Conservation (phyloP, 2,329 filamentous ascomycete species). For the Fusarium guadeloupense region DNA sequence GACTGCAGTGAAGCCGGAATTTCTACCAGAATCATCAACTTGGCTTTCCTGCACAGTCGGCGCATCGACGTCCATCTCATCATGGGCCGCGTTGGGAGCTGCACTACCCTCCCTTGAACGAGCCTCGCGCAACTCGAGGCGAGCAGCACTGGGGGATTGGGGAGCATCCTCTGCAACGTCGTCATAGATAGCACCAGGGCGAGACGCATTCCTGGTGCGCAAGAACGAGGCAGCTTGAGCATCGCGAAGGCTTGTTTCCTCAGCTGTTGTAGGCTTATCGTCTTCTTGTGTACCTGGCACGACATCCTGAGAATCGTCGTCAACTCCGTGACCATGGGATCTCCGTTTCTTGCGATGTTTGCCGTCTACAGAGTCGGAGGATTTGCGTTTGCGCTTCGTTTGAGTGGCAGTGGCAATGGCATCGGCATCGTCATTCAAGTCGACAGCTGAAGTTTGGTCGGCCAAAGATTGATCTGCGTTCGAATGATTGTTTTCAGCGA, state of each 20-base stretch:
- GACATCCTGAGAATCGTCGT: constrained; percentile 31
- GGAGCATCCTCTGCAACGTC: constrained; percentile 33
- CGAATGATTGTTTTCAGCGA: constrained; percentile 15
- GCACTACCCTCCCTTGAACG: constrained; percentile 43
- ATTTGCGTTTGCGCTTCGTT: constrained; percentile 49
- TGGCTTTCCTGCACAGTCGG: constrained; percentile 14
- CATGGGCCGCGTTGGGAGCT: constrained; percentile 16
- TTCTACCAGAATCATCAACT: constrained; percentile 7
- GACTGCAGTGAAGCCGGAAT: constrained; percentile 8
- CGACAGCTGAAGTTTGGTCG: constrained; percentile 9
- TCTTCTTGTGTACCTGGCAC: constrained; percentile 35
- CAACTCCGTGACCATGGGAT: constrained; percentile 35
- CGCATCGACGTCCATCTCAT: constrained; percentile 41
- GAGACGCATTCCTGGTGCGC: constrained; percentile 21
- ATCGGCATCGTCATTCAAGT: constrained; percentile 35
- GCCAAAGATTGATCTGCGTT: constrained; percentile 16
- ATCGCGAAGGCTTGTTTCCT: constrained; percentile 9
- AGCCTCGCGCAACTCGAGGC: constrained; percentile 39
- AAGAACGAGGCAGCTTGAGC: constrained; percentile 23
- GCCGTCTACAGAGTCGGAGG: constrained; percentile 43
- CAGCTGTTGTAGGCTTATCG: constrained; percentile 16
- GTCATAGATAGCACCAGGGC: constrained; percentile 30
- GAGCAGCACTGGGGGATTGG: constrained; percentile 44
- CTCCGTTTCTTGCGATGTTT: constrained; percentile 49
- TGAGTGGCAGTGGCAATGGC: constrained; percentile 33